Conservation (phyloP, 768 basidiomycete species). For the Serendipita sp. region DNA sequence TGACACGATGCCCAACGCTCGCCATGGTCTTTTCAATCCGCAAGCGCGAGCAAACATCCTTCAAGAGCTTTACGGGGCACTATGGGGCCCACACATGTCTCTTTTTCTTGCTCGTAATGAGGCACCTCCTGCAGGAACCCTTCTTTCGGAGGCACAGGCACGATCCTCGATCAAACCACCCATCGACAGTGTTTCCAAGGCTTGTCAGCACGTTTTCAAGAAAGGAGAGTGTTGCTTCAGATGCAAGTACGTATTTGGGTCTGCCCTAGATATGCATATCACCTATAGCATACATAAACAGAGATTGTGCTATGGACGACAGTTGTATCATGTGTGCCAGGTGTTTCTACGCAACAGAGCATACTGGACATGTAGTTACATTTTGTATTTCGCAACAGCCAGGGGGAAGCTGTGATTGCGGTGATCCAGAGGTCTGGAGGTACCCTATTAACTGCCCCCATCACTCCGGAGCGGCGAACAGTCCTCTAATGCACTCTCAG, state of each 20-base stretch:
- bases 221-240: slow-evolving; percentile 86
- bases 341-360: slow-evolving; percentile 82
- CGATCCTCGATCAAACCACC: slow-evolving; percentile 38
- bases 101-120: slow-evolving; percentile 50
- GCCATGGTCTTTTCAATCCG: slow-evolving; percentile 5
- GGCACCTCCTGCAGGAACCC: slow-evolving; percentile 37
- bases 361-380: slow-evolving; percentile 75
- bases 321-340: slow-evolving; percentile 78
- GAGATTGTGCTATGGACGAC: slow-evolving; percentile 82
- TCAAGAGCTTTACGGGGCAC: slow-evolving; percentile 63
- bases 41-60: slow-evolving; percentile 51
- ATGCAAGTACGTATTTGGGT: slow-evolving; percentile 56
- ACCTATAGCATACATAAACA: slow-evolving; percentile 18
- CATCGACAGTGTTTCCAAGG: slow-evolving; percentile 39
- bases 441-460: slow-evolving; percentile 54
- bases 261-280: neutral
- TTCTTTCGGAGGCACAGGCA: slow-evolving; percentile 56
- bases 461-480: slow-evolving; percentile 26
- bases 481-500: slow-evolving; percentile 13
- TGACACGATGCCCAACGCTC: slow-evolving; percentile 8
- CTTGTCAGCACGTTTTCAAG: slow-evolving; percentile 74
- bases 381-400: slow-evolving; percentile 88
- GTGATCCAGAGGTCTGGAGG: slow-evolving; percentile 81
- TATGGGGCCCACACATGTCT: slow-evolving; percentile 62
- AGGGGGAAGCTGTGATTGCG: slow-evolving; percentile 90